Base-by-base conservation (phyloP, 148 eudicot species). In the Simmondsia chinensis region DNA sequence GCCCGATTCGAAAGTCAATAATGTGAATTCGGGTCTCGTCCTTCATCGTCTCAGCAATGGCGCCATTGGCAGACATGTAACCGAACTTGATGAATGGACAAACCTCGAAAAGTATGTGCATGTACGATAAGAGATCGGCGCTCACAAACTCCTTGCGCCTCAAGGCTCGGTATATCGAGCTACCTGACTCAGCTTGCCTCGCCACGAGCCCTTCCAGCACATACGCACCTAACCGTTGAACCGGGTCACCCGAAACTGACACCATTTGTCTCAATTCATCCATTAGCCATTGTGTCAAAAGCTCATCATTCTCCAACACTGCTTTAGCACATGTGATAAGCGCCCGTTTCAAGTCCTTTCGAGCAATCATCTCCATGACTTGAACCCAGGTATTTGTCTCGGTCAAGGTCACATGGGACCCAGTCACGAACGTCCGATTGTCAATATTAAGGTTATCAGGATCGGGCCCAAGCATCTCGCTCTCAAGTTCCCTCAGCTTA, bases 31-130 rank as follows among this genome's bases (percentile, higher is more conserved):
- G 48, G 32, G 29, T 60, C 39, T 78, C 74, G 15, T 74, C 58
- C 48, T 78, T 78, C 72, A 54, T 67, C 1, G 85, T 80, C 52
- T 78, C 85, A 9, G 85, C 85, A 40, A 78, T 78, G 33, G 85
- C 85, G 8, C 85, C 85, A 28, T 78, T 78, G 19, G 85, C 80
- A 2, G 85, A 73, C 85, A 78, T 78, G 66, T 78, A 74, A 10
- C 85, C 85, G 13, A 78, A 78, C 45, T 78, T 78, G 27, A 78
- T 74, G 54, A 73, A 78, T 2, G 85, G 85, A 45, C 85, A 78
- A 21, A 74, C 85, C 66, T 78, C 80, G 26, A 66, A 74, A 11
- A 74, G 74, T 9, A 74, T 63, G 48, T 78, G 74, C 77, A 74
- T 59, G 53, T 74, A 78, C 10, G 80, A 74, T 4, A 78, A 51